These are phyloP conservation scores for Plasmodium blacklocki DNA, from an alignment of 169 alveolate genomes.

Conservation along the genomic window DNA sequence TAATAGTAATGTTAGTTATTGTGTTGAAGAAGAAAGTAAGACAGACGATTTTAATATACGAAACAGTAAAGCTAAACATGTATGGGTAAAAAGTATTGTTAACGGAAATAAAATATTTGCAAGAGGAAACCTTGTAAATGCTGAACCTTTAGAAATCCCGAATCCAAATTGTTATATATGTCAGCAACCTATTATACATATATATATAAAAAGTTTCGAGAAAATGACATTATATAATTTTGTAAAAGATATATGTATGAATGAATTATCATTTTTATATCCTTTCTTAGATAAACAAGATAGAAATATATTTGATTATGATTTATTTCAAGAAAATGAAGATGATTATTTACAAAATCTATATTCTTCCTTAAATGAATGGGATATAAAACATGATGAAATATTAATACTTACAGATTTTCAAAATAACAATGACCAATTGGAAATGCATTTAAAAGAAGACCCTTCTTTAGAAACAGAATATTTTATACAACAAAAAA, in stretches of 20 bases:
- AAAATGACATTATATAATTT: constrained; percentile 75
- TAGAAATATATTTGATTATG: constrained; percentile 71
- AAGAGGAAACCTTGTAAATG: constrained; percentile 78
- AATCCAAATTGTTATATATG: constrained; percentile 79
- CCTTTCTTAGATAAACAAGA: constrained; percentile 70
- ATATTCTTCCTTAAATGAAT: constrained; percentile 22
- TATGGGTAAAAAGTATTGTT: constrained; percentile 58
- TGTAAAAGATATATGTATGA: constrained; percentile 70
- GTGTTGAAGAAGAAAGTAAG: neutral
- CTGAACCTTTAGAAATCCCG: constrained; percentile 77
- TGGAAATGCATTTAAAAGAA: constrained; percentile 64
- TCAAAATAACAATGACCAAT: constrained; percentile 59
- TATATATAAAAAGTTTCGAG: constrained; percentile 72
- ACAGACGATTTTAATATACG: constrained; percentile 12
- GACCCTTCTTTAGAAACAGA: constrained; percentile 26
- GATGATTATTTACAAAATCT: constrained; percentile 53
- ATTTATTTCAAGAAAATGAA: constrained; percentile 48
- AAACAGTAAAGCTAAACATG: constrained; percentile 35
- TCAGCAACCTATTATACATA: constrained; percentile 75
- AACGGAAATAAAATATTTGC: constrained; percentile 61
- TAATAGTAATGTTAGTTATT: too few relatives aligned
- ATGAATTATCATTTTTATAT: constrained; percentile 48
- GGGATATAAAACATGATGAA: constrained; percentile 69
- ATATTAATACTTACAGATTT: constrained; percentile 53
- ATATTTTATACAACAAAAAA: constrained; percentile 36